Conservation (phyloP, 1,284 basidiomycete genomes). For the Ceratobasidium sp. region DNA sequence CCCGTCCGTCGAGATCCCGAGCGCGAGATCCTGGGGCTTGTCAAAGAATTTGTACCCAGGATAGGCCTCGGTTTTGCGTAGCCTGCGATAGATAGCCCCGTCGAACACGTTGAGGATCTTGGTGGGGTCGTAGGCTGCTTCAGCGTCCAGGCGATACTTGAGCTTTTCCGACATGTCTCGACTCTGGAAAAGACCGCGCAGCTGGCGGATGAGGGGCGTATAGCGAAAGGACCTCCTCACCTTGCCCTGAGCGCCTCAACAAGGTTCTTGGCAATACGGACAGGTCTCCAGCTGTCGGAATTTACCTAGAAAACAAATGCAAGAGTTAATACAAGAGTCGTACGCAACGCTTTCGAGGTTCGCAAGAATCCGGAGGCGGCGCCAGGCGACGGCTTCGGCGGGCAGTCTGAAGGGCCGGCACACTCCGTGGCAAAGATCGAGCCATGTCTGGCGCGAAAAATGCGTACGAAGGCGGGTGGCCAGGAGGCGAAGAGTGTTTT, state of each 20-base stretch:
- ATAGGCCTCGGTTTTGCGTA: slow-evolving; percentile 11
- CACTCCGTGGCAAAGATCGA: slow-evolving; percentile 20
- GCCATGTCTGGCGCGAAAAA: not conserved
- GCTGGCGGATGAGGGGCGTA: too few species aligned
- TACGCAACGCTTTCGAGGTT: slow-evolving; percentile 25
- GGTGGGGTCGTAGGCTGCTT: slow-evolving; percentile 44
- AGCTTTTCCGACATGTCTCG: not conserved
- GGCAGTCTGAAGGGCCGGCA: slow-evolving; percentile 3
- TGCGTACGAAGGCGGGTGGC: slow-evolving; percentile 31
- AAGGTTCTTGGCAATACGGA: slow-evolving; percentile 46
- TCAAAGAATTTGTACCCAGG: slow-evolving; percentile 54
- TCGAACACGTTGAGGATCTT: slow-evolving; percentile 30
- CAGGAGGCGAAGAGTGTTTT: not conserved
- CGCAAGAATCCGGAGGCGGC: slow-evolving; percentile 20
- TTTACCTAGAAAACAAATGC: slow-evolving; percentile 40
- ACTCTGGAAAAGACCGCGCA: too few species aligned
- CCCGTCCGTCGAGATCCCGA: slow-evolving; percentile 59
- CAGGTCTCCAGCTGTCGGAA: slow-evolving; percentile 28
- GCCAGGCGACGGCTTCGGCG: slow-evolving; percentile 19
- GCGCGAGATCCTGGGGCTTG: slow-evolving; percentile 55
- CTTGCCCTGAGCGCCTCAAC: slow-evolving; percentile 10
- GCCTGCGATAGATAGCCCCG: slow-evolving; percentile 28
- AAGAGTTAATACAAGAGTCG: slow-evolving; percentile 46
- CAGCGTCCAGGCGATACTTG: slow-evolving; percentile 28
- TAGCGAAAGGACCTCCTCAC: too few species aligned